Percentiles rank a stretch among this genome's conserved stretches.
Conservation (phyloP, 306 rosid species). For the Luffa aegyptiaca region DNA sequence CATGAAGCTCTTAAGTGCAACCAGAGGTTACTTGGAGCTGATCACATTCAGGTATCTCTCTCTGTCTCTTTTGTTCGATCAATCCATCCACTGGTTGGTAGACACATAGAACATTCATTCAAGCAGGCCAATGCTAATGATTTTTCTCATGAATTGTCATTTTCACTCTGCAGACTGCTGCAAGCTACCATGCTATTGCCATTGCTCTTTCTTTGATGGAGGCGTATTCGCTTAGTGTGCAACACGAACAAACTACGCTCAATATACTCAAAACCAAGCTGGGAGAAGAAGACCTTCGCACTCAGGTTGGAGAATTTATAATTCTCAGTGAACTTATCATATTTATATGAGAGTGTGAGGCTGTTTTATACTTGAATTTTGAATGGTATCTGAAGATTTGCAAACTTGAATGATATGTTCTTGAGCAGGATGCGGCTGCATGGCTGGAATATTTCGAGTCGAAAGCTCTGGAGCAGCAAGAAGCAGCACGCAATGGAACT, state of each 20-base stretch:
- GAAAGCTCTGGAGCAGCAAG: conserved; percentile 92
- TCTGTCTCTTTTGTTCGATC: conserved; percentile 11
- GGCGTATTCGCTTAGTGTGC: conserved; percentile 89
- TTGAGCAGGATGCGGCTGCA: conserved; percentile 85
- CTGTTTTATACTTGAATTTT: neutral
- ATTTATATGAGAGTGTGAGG: neutral
- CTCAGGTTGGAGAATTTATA: conserved; percentile 43
- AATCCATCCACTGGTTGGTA: neutral
- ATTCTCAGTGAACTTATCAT: neutral
- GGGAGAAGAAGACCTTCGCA: conserved; percentile 89
- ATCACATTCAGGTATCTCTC: conserved; percentile 79
- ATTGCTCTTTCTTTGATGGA: conserved; percentile 98
- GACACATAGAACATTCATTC: neutral
- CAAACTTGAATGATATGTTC: neutral
- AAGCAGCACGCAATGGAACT: conserved; percentile 83
- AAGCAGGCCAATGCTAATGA: neutral
- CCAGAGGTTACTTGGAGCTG: conserved; percentile 84
- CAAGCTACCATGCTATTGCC: conserved; percentile 98
- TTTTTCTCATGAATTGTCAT: neutral
- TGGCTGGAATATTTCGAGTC: conserved; percentile 98
- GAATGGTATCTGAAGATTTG: neutral
- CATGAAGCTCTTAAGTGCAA: conserved; percentile 99
- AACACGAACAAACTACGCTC: conserved; percentile 93
- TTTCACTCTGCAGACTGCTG: conserved; percentile 65
- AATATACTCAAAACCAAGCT: conserved; percentile 84